Conservation (phyloP, 495 filamentous ascomycete genomes). For the Podospora pseudocomata region DNA sequence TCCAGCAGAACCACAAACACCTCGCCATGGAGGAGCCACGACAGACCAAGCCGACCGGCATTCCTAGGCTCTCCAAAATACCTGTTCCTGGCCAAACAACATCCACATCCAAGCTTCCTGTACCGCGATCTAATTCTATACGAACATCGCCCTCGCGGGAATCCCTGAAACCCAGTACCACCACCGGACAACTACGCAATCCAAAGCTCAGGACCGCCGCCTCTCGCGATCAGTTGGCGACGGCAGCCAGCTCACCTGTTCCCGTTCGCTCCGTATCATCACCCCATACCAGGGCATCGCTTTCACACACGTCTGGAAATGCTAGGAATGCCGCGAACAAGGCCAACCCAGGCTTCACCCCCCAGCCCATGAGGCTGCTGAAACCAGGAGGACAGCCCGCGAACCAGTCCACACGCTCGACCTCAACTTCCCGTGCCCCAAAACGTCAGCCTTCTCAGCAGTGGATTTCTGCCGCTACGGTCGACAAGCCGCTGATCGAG, state of each 20-base stretch:
- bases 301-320: slow-evolving; percentile 9
- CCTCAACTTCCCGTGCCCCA: neutral
- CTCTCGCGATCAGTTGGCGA: slow-evolving; percentile 41
- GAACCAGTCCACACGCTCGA: slow-evolving; percentile 12
- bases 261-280: slow-evolving; percentile 25
- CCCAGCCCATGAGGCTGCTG: slow-evolving; percentile 7
- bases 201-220: slow-evolving; percentile 40
- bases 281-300: slow-evolving; percentile 18
- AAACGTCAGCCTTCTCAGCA: slow-evolving; percentile 28
- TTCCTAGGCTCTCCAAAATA: slow-evolving; percentile 32
- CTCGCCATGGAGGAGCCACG: slow-evolving; percentile 37
- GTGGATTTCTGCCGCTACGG: slow-evolving; percentile 28
- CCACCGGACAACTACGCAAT: slow-evolving; percentile 28
- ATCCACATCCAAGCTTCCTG: slow-evolving; percentile 29
- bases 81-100: slow-evolving; percentile 27
- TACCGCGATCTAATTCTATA: slow-evolving; percentile 29
- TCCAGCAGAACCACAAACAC: neutral
- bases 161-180: slow-evolving; percentile 15
- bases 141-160: slow-evolving; percentile 32
- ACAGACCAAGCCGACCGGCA: slow-evolving; percentile 23
- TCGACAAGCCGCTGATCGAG: slow-evolving; percentile 16
- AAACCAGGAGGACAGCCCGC: slow-evolving; percentile 9
- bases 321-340: slow-evolving; percentile 14
- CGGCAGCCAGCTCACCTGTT: slow-evolving; percentile 10
- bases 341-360: slow-evolving; percentile 2